Evolutionary conservation across 257 asterid species (phyloP).

Genomic region (Solanum pimpinellifolium): DNA sequence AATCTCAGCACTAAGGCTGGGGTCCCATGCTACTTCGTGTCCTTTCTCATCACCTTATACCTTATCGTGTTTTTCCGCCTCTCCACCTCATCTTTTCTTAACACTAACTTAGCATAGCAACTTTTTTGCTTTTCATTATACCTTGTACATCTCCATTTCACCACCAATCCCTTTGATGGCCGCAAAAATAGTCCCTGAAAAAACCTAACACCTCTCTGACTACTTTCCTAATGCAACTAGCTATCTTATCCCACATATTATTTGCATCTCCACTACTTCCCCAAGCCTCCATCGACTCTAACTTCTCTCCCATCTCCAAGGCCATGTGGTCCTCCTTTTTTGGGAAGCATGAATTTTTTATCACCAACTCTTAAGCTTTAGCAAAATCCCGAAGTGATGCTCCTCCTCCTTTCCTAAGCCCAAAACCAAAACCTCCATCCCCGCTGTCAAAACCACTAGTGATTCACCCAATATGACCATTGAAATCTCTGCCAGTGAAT

Average conservation of each 20-base stretch:
- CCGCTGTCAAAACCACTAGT: neutral
- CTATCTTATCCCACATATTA: neutral
- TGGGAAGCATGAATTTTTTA: neutral
- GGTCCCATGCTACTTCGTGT: neutral
- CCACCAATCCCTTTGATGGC: neutral
- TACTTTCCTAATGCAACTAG: neutral
- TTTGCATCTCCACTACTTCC: neutral
- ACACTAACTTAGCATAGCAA: neutral
- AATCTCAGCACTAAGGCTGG: too few species aligned
- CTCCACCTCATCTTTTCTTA: neutral
- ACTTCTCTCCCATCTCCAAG: too few species aligned
- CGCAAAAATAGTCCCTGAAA: neutral
- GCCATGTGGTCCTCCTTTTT: neutral
- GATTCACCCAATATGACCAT: neutral
- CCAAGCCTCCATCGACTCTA: too few species aligned
- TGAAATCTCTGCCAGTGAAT: neutral
- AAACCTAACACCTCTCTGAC: neutral
- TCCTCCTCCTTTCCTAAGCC: neutral
- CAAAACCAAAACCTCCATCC: neutral
- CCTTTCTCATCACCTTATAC: neutral
- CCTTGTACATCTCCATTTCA: neutral
- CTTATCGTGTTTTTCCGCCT: neutral
- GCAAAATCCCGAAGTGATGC: neutral
- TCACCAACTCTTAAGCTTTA: neutral
- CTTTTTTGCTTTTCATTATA: neutral